These are phyloP conservation scores for cucumber (Cucumis sativus) DNA, from an alignment of 306 rosid genomes.

Conservation along the genomic window DNA sequence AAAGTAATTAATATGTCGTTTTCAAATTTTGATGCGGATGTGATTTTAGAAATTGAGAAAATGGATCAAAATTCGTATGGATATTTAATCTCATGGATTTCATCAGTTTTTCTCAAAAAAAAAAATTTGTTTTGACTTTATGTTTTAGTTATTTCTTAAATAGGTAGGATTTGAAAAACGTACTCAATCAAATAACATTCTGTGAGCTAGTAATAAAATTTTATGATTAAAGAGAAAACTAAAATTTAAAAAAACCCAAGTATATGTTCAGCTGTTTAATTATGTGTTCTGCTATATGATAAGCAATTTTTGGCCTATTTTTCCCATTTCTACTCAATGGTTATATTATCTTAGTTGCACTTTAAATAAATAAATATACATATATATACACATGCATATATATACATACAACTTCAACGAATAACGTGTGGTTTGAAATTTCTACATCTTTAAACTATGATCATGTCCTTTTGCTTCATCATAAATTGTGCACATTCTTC, in stretches of 20 bases:
- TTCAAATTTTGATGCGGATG: background rate
- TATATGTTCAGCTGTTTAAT: background rate
- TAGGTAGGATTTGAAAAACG: too few species aligned
- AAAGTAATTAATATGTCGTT: background rate
- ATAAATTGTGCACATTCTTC: background rate
- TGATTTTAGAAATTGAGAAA: background rate
- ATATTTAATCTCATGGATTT: too few species aligned
- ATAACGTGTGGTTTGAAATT: background rate
- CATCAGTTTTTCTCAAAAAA: too few species aligned
- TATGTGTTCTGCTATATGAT: background rate
- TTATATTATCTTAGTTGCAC: background rate
- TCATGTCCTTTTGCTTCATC: background rate
- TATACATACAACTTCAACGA: background rate
- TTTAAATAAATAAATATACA: background rate
- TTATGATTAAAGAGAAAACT: background rate
- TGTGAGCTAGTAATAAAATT: background rate
- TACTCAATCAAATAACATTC: background rate
- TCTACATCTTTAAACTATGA: background rate
- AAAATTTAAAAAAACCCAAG: background rate
- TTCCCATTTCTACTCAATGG: background rate
- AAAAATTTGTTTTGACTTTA: too few species aligned
- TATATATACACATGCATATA: too few species aligned
- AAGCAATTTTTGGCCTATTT: background rate
- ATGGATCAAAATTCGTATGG: background rate
- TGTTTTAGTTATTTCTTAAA: too few species aligned